A percentile compares a stretch with the other conserved stretches of the same genome.
These are phyloP conservation scores for Cyberlindnera samutprakarnensis DNA, from an alignment of 805 yeast genomes.

Conservation along the genomic window DNA sequence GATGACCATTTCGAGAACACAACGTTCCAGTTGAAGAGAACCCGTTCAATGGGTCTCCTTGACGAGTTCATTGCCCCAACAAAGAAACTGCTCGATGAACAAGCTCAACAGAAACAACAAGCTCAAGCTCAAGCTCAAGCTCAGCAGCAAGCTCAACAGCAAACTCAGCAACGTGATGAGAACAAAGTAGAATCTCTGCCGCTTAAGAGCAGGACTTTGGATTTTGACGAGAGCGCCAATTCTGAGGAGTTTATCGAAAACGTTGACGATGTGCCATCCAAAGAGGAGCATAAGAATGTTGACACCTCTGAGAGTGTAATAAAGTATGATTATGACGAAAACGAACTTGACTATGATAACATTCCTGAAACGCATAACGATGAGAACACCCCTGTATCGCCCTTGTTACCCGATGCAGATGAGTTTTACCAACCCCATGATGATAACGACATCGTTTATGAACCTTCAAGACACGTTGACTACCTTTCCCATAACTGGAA, in stretches of 20 bases:
- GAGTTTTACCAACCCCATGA: slow-evolving; percentile 44
- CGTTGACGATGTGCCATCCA: background rate
- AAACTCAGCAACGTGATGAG: background rate
- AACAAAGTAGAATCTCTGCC: slow-evolving; percentile 3
- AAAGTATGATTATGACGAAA: background rate
- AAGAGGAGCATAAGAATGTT: no score
- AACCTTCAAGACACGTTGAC: slow-evolving; percentile 89
- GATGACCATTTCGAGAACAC: slow-evolving; percentile 64
- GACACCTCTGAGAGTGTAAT: background rate
- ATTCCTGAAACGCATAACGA: slow-evolving; percentile 4
- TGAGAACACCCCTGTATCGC: slow-evolving; percentile 38
- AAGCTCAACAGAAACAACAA: slow-evolving; percentile 9
- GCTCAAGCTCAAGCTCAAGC: background rate
- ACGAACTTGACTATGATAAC: background rate
- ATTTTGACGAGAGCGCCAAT: slow-evolving; percentile 18
- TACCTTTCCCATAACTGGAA: slow-evolving; percentile 95
- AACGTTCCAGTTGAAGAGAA: slow-evolving; percentile 69
- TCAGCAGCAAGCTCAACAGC: background rate
- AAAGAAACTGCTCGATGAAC: slow-evolving; percentile 29
- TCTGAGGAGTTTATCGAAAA: slow-evolving; percentile 11
- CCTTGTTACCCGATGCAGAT: slow-evolving; percentile 27
- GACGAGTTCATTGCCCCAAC: slow-evolving; percentile 58
- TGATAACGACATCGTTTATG: slow-evolving; percentile 71
- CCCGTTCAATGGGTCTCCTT: slow-evolving; percentile 74
- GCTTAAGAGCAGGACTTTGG: no score